phyloP scores from a whole-genome alignment of 371 early-diverging fungal genomes.

The Mucor lusitanicus region DNA sequence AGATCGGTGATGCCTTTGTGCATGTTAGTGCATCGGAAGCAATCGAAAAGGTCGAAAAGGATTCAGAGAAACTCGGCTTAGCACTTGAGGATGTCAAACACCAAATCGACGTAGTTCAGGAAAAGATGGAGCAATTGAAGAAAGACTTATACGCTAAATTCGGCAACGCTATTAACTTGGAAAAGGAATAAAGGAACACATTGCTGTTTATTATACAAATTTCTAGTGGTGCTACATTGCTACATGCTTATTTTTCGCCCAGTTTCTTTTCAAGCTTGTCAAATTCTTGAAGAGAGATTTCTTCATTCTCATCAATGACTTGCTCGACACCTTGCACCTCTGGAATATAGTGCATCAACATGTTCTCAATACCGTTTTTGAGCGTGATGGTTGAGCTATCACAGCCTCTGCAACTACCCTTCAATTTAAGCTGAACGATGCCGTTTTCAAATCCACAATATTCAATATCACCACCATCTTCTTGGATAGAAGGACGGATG shows the following conservation, averaged over 20 bases:
- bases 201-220: background rate
- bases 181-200: constrained; percentile 62
- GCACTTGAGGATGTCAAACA: constrained; percentile 64
- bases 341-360: constrained; percentile 98
- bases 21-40: constrained; percentile 75
- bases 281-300: constrained; percentile 49
- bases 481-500: constrained; percentile 95
- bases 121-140: constrained; percentile 86
- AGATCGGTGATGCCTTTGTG: constrained; percentile 90
- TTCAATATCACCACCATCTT: constrained; percentile 98
- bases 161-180: constrained; percentile 92
- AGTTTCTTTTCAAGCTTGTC: constrained; percentile 49
- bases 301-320: constrained; percentile 60
- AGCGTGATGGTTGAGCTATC: constrained; percentile 86
- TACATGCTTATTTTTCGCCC: constrained; percentile 32
- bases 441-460: constrained; percentile 89
- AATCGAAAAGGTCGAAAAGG: constrained; percentile 69
- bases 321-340: constrained; percentile 95
- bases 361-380: constrained; percentile 98
- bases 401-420: constrained; percentile 96
- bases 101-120: constrained; percentile 69
- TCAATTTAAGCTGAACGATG: constrained; percentile 86
- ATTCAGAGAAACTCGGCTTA: constrained; percentile 57
- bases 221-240: background rate
- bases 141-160: constrained; percentile 88